Conservation (phyloP, 306 rosid genomes). For the Pyrus betulifolia region DNA sequence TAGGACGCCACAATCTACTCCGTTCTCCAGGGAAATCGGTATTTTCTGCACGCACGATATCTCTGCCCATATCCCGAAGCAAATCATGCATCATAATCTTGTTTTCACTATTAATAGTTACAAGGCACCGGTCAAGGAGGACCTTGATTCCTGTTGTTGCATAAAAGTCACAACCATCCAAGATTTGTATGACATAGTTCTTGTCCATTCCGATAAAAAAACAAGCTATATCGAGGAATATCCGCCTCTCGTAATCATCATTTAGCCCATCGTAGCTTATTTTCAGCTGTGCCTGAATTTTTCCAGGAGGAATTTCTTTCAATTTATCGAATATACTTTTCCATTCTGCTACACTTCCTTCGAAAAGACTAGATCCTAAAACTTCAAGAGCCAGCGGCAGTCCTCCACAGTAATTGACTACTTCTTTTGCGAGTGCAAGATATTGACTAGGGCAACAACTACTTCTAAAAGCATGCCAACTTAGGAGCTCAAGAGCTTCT, state of each 20-base stretch:
- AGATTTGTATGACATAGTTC: conserved; percentile 14
- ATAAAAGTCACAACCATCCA: conserved; percentile 29
- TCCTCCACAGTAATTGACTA: conserved; percentile 20
- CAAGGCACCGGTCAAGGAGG: conserved; percentile 23
- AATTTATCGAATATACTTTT: conserved; percentile 13
- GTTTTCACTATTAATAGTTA: not conserved
- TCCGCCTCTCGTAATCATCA: not conserved
- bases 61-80: conserved; percentile 40
- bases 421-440: not conserved
- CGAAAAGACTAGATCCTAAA: conserved; percentile 19
- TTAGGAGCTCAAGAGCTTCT: conserved; percentile 22
- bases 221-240: conserved; percentile 35
- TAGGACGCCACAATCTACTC: not conserved
- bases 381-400: conserved; percentile 37
- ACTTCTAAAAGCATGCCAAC: conserved; percentile 29
- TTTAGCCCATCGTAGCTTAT: conserved; percentile 19
- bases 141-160: conserved; percentile 25
- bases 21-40: not conserved
- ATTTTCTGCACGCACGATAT: conserved; percentile 18
- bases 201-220: conserved; percentile 30
- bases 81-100: conserved; percentile 9
- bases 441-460: not conserved
- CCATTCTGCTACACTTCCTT: conserved; percentile 15
- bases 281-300: conserved; percentile 11
- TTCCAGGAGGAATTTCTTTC: conserved; percentile 2